Conservation (phyloP, 1,139 yeast species). For the Scheffersomyces segobiensis region DNA sequence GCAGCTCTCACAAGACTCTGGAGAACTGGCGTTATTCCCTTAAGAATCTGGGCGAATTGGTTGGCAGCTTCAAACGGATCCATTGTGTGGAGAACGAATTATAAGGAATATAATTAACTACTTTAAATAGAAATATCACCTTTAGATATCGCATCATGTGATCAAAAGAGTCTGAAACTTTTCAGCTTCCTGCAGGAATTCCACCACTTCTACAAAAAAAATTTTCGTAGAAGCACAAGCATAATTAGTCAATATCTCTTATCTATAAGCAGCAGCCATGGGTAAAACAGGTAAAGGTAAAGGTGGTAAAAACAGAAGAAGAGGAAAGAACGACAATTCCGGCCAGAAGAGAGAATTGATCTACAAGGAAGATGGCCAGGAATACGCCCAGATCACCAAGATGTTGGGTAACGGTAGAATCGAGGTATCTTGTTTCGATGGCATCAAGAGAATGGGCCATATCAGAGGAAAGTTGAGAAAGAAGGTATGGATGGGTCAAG, state of each 20-base stretch:
- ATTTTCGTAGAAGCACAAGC: neutral
- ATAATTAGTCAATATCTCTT: neutral
- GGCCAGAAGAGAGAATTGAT: conserved; percentile 93
- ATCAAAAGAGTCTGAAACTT: neutral
- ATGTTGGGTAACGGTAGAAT: conserved; percentile 99
- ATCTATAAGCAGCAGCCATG: conserved; percentile 23
- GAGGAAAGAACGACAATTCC: conserved; percentile 95
- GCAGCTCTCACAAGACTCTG: conserved; percentile 57
- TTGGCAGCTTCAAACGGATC: conserved; percentile 80
- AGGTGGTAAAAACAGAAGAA: conserved; percentile 90
- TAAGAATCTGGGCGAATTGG: conserved; percentile 63
- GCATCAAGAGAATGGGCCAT: conserved; percentile 90
- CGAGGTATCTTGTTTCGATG: conserved; percentile 94
- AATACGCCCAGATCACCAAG: conserved; percentile 96
- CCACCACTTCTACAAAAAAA: neutral
- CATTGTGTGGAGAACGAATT: conserved; percentile 36
- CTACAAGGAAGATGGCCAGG: conserved; percentile 95
- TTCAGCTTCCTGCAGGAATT: neutral
- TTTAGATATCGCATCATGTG: neutral
- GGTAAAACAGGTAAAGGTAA: conserved; percentile 57
- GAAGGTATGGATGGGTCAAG: conserved; percentile 99
- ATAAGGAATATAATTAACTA: neutral
- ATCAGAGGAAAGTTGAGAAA: conserved; percentile 98
- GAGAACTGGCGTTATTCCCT: conserved; percentile 62
- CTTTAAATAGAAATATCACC: neutral